Percentiles rank a stretch among this genome's conserved stretches.
Conservation (phyloP, 805 yeast species). For the Wickerhamomyces subpelliculosus region DNA sequence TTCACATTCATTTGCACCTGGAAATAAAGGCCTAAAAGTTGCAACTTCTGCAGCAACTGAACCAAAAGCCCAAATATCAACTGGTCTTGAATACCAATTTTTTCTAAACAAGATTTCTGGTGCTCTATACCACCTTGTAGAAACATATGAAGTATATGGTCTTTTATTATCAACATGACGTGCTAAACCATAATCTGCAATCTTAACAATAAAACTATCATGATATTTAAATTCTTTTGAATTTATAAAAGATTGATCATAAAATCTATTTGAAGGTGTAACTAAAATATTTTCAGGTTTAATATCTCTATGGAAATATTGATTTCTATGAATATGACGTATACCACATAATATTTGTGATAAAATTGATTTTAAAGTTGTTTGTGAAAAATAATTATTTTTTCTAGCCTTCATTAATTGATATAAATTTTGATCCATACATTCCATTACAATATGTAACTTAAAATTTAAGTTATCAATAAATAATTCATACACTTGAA, state of each 20-base stretch:
- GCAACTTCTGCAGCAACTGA: slow-evolving; percentile 70
- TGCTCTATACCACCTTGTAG: slow-evolving; percentile 82
- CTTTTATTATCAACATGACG: slow-evolving; percentile 46
- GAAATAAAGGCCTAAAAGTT: slow-evolving; percentile 71
- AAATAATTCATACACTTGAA: slow-evolving; percentile 74
- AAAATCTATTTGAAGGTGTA: slow-evolving; percentile 48
- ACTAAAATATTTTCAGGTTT: slow-evolving; percentile 91
- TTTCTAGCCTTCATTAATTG: slow-evolving; percentile 66
- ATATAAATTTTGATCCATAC: slow-evolving; percentile 74
- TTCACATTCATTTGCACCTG: slow-evolving; percentile 74
- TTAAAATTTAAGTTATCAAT: slow-evolving; percentile 53
- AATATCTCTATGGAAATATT: slow-evolving; percentile 80
- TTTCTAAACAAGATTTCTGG: slow-evolving; percentile 73
- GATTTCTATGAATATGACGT: slow-evolving; percentile 67
- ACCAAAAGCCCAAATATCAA: slow-evolving; percentile 86
- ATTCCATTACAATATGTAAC: slow-evolving; percentile 83
- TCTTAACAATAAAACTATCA: slow-evolving; percentile 53
- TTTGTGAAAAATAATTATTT: slow-evolving; percentile 43
- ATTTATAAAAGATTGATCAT: slow-evolving; percentile 27
- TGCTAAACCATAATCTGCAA: slow-evolving; percentile 79
- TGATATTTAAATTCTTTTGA: slow-evolving; percentile 14
- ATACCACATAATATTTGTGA: slow-evolving; percentile 72
- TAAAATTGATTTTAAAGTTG: slow-evolving; percentile 57
- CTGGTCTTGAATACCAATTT: slow-evolving; percentile 55
- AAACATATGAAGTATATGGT: slow-evolving; percentile 68